These are phyloP conservation scores for Periconia macrospinosa DNA, from an alignment of 2,329 filamentous ascomycete species.

Conservation along the genomic window DNA sequence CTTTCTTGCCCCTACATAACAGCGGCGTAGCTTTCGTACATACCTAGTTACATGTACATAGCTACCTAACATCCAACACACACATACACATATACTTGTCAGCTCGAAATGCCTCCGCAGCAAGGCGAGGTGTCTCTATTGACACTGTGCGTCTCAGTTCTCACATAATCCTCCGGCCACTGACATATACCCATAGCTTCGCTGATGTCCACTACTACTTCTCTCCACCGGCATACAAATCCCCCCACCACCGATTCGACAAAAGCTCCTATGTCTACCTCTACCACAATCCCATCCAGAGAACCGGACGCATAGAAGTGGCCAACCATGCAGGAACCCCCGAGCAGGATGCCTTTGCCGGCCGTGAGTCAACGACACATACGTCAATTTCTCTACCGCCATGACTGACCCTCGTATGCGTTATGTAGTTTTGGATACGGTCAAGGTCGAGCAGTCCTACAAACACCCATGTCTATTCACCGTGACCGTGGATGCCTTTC, in stretches of 20 bases:
- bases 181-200: slow-evolving; percentile 56
- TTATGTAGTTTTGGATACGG: slow-evolving; percentile 63
- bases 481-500: slow-evolving; percentile 59
- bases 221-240: slow-evolving; percentile 64
- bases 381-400: no score
- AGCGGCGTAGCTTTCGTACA: no score
- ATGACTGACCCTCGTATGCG: slow-evolving; percentile 23
- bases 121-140: slow-evolving; percentile 51
- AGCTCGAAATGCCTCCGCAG: slow-evolving; percentile 47
- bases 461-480: slow-evolving; percentile 73
- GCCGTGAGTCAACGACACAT: slow-evolving; percentile 62
- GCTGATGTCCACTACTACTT: slow-evolving; percentile 81
- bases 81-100: neutral
- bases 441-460: slow-evolving; percentile 70
- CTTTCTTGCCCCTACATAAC: neutral
- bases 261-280: slow-evolving; percentile 79
- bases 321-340: slow-evolving; percentile 74
- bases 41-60: neutral
- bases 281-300: slow-evolving; percentile 71
- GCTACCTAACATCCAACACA: neutral
- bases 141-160: slow-evolving; percentile 48
- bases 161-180: neutral
- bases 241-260: slow-evolving; percentile 79
- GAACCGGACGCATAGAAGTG: slow-evolving; percentile 71
- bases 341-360: slow-evolving; percentile 78